Evolutionary conservation across 106 monocot genomes (phyloP).

Genomic region (Chionographis japonica): DNA sequence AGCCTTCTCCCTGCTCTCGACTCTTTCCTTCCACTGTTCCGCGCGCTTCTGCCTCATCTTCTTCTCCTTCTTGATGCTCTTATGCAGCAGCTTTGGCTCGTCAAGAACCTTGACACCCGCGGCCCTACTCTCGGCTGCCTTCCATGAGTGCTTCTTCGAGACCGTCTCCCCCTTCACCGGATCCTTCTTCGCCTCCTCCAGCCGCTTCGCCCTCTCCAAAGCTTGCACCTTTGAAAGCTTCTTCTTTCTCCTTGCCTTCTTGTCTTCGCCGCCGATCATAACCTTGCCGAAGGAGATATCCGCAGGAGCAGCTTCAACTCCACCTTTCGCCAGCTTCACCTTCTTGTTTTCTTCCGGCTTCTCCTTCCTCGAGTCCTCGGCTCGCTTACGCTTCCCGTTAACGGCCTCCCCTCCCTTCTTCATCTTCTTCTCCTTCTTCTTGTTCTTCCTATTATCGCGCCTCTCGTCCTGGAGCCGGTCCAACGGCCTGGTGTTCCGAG

Average conservation of each 20-base stretch:
- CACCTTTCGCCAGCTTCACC: neutral
- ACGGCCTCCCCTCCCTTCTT: constrained; percentile 1
- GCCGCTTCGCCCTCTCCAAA: constrained; percentile 49
- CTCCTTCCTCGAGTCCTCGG: constrained; percentile 11
- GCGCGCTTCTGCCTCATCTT: constrained; percentile 62
- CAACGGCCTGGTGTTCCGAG: constrained; percentile 39
- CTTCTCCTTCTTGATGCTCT: constrained; percentile 85
- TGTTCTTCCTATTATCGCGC: constrained; percentile 9
- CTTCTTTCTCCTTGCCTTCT: constrained; percentile 42
- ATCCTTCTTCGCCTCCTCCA: constrained; percentile 72
- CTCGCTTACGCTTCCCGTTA: constrained; percentile 32
- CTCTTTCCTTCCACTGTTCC: constrained; percentile 81
- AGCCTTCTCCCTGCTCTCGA: constrained; percentile 25
- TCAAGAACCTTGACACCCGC: constrained; percentile 81
- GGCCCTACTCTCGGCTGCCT: constrained; percentile 59
- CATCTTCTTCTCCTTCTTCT: constrained; percentile 8
- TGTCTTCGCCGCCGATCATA: constrained; percentile 40
- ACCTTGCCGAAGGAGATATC: constrained; percentile 61
- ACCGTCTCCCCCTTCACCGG: constrained; percentile 59
- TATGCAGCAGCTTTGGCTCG: constrained; percentile 64
- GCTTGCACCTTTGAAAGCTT: constrained; percentile 51
- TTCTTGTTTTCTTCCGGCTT: constrained; percentile 19
- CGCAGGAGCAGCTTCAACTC: neutral
- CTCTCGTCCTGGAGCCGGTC: constrained; percentile 8
- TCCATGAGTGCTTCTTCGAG: constrained; percentile 67